Evolutionary conservation across 331 rosid species (phyloP), one percentile per base, ranked within the genome.

Genomic region (Phaseolus coccineus): DNA sequence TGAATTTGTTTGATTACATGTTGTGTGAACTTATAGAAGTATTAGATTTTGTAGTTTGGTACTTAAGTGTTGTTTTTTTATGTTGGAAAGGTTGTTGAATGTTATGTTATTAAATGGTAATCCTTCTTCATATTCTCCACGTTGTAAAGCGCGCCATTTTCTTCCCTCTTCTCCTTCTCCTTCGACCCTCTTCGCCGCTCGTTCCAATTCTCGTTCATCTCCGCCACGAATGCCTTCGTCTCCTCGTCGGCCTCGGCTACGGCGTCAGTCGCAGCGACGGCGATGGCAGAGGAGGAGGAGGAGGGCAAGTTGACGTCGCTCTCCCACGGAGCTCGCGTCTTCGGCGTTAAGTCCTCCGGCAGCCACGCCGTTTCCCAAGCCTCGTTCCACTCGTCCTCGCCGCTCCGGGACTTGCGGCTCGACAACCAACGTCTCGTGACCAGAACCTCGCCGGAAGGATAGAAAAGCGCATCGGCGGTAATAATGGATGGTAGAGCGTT

Each of bases 341-440:
- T 89, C 4, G 88, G 86, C 13, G 88, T 83, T 25, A 91, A 80
- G 59, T 93, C 98, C 66, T 90, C 96, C n/a, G 99, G 99, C 1
- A 95, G 85, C 99, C 99, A 95, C 40, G 99, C 96, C 2, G 96
- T 81, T 61, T 93, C 99, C 99, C 99, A 95, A 0, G 99, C 90
- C 35, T 90, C 93, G 42, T 95, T 95, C 99, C 97, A 95, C 52
- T 92, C 97, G 42, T 91, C 93, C 57, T 88, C 92, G 73, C 88
- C 93, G 42, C 80, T 84, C 76, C 83, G 87, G 4, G 89, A 58
- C 46, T 11, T 1, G 3, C 86, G 79, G 70, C 63, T 28, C 56
- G 85, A 55, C 19, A 69, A 64, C 44, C 62, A 83, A 19, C 76
- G 74, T 10, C 79, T 33, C 55, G 69, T 40, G 40, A 76, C 40